Base-by-base conservation (phyloP, 768 basidiomycete species). In the Tulasnella sp. region DNA sequence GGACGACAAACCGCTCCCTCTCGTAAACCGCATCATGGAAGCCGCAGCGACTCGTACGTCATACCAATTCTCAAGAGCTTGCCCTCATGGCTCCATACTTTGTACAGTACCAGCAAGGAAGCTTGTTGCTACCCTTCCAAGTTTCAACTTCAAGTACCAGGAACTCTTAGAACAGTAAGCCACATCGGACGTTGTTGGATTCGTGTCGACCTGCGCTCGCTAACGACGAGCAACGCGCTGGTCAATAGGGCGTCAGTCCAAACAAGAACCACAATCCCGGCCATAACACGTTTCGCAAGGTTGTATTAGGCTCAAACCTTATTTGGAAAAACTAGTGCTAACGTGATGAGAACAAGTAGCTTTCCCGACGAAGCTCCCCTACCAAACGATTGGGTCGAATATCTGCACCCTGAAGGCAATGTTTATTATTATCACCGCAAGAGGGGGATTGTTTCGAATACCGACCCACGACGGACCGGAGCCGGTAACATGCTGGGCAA, bases 351-450 rank as follows among this genome's bases (percentile, higher is more conserved):
- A 60, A 22, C 58, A 60, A 60, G 24, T 7, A 12, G 28, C 58
- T n/a, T 22, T n/a, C 3, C 28, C 6, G 28, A n/a, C 34, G 44
- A 74, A 40, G 34, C 9, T 28, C 28, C 24, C 8, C 18, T 74
- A 24, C 73, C 73, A 37, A 12, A 37, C 11, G 34, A 28, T 9
- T 74, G 73, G 73, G n/a, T 22, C 22, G 73, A 74, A 18, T 40
- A 24, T 24, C 40, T 74, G 28, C 73, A 74, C 44, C 73, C 73
- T 9, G 73, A 74, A 31, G 73, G 73, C 28, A 46, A 74, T 40
- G 2, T 74, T 40, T 74, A 41, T n/a, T 74, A 74, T n/a, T 40
- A 74, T 40, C 11, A 74, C 18, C 14, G 4, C 44, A 40, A 40
- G 16, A 18, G 11, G 9, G n/a, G 44, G 5, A 37, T 74, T 40